Base-by-base conservation (phyloP, 164 flowering plant genomes). In the Dillenia turbinata region DNA sequence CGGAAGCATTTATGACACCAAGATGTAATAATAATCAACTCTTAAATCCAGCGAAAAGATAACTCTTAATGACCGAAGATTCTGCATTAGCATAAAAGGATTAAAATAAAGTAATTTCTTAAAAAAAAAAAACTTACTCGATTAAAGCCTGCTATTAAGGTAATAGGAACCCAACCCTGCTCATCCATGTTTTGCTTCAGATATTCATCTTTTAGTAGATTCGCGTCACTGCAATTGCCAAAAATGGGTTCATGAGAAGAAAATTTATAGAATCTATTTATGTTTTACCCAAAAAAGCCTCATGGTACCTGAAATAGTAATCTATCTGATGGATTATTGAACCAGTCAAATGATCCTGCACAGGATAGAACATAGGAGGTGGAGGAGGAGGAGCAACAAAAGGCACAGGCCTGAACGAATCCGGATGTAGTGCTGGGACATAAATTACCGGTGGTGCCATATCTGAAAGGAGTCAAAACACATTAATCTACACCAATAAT, bases 261-360 rank as follows among this genome's bases (percentile, higher is more conserved):
- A 14, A 10, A 63, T 8, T n/a, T 33, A 44, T 10, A 2, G 44
- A 45, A 51, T 14, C 5, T 15, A 10, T 24, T 10, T 49, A 33
- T 14, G 8, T 44, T 14, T 0, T 22, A 49, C 49, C 5, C 45
- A 7, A 26, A 57, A 13, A 51, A 12, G 10, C 10, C 40, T 4
- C 40, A 17, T 55, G 46, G 45, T 80, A 90, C 97, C 97, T 90
- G 76, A 90, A 90, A 69, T 92, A 92, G 68, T 84, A 92, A 44
- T 88, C 90, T 59, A 90, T 88, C 72, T 92, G 98, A 17, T 68
- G 75, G 44, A 83, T 57, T 62, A 92, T 61, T 71, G 50, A 69
- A 51, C 74, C 5, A 64, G 67, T 76, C 80, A 90, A 68, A 45
- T 74, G 80, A 69, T 84, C 89, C 12, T 66, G 71, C n/a, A 66